These are phyloP conservation scores for Coleophoma eucalyptorum DNA, from an alignment of 2,329 filamentous ascomycete species.

Conservation along the genomic window DNA sequence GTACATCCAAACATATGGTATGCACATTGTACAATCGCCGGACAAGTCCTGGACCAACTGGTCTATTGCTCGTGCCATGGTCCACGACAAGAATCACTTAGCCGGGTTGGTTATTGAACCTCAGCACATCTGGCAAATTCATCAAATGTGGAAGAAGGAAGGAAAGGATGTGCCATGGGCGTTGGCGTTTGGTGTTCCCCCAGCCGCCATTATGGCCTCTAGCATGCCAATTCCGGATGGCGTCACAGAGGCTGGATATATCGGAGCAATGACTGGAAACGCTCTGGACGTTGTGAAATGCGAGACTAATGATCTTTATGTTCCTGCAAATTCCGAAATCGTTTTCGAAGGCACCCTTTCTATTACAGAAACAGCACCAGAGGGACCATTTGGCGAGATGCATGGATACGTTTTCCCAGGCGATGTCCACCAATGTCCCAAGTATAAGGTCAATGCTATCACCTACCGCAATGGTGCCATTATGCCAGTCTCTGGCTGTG, in stretches of 20 bases:
- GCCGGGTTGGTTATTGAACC: constrained; percentile 37
- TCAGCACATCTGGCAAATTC: constrained; percentile 43
- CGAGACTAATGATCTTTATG: constrained; percentile 43
- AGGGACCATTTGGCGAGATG: constrained; percentile 48
- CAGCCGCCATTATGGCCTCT: constrained; percentile 42
- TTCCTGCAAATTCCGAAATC: constrained; percentile 47
- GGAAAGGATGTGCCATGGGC: constrained; percentile 44
- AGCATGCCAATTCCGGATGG: constrained; percentile 46
- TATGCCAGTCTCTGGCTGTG: constrained; percentile 38
- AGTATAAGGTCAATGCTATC: constrained; percentile 40
- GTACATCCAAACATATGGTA: constrained; percentile 47
- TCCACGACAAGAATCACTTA: constrained; percentile 37
- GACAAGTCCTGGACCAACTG: constrained; percentile 44
- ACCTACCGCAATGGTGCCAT: constrained; percentile 44
- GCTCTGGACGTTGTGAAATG: constrained; percentile 46
- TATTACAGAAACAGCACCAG: constrained; percentile 34
- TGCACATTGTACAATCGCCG: constrained; percentile 41
- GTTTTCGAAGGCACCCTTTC: constrained; percentile 46
- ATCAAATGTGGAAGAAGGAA: constrained; percentile 40
- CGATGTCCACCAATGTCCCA: constrained; percentile 32
- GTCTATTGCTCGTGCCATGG: constrained; percentile 42
- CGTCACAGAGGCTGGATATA: constrained; percentile 42
- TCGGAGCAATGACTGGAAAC: constrained; percentile 40
- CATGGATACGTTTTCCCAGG: constrained; percentile 40
- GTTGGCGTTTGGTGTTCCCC: constrained; percentile 43